Base-by-base conservation (phyloP, 768 basidiomycete genomes). In the Trametes cingulata region DNA sequence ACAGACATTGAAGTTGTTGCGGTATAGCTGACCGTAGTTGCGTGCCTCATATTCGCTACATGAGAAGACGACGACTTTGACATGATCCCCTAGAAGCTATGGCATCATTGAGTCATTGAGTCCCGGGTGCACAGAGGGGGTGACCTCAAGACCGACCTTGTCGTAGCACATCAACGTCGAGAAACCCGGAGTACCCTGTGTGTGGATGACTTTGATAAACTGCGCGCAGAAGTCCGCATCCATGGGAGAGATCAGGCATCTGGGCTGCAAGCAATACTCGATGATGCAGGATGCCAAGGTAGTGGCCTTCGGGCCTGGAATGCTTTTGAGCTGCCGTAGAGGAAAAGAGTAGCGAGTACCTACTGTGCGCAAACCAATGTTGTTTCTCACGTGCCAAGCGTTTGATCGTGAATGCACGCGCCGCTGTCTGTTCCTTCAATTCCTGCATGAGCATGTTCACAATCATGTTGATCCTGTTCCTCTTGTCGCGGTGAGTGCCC, bases 41-140 rank as follows among this genome's bases (percentile, higher is more conserved):
- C 90, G 85, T 13, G 94, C 95, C 74, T 99, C 95, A 66, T 93
- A 93, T 75, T 96, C 96, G 64, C 95, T 97, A 68, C 94, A 95
- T 0, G 93, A 90, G 72, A 95, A 97, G 22, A 98, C 78, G 12
- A 95, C 82, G 6, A 87, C 86, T 52, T 91, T 87, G 51, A 97
- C 81, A 63, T 92, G 88, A 42, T 93, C 91, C 8, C 87, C 86
- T 22, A 98, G 85, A 36, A 98, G 76, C 93, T 97, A 66, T 12
- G 22, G 36, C 43, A n/a, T 37, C 37, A 13, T 37, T 13, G 50
- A 35, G 42, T 40, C 19, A 2, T 12, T 1, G 48, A 12, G 36
- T 39, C 19, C 13, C 17, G n/a, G n/a, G n/a, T n/a, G n/a, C n/a
- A n/a, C 4, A 20, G 2, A 1, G 29, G 29, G 17, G 10, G 22